A percentile compares a stretch with the other conserved stretches of the same genome.
Conservation (phyloP, 176 grass and related monocot genomes). For the Coix lacrymajobi region DNA sequence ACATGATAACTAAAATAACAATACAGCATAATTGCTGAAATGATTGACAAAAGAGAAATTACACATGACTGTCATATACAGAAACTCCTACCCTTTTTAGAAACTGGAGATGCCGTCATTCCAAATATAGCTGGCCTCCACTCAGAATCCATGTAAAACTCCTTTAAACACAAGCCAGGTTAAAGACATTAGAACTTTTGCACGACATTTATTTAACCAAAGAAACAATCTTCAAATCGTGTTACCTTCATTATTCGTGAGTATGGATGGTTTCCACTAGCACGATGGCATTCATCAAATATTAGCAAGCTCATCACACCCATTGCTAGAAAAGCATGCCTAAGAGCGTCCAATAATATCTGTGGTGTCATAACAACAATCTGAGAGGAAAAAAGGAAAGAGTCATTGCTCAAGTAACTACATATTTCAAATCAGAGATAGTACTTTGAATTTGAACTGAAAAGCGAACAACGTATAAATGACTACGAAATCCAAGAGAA, state of each 20-base stretch:
- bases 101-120: constrained; percentile 53
- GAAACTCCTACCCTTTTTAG: constrained; percentile 40
- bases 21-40: neutral
- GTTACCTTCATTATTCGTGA: constrained; percentile 58
- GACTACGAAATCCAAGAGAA: neutral
- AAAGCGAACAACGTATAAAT: neutral
- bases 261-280: constrained; percentile 65
- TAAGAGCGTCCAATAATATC: constrained; percentile 58
- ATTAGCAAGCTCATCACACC: constrained; percentile 40
- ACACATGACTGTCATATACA: neutral
- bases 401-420: neutral
- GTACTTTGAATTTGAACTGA: neutral
- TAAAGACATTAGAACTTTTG: constrained; percentile 9
- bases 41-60: neutral
- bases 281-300: constrained; percentile 70
- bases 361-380: constrained; percentile 58
- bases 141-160: constrained; percentile 48
- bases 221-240: neutral
- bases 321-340: constrained; percentile 51
- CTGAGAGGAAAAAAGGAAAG: constrained; percentile 28
- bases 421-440: neutral
- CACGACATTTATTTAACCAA: neutral
- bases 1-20: neutral
- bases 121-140: constrained; percentile 58
- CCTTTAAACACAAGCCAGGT: constrained; percentile 27